phyloP scores from a whole-genome alignment of 2,329 filamentous ascomycete species.

The Didymella glomerata region DNA sequence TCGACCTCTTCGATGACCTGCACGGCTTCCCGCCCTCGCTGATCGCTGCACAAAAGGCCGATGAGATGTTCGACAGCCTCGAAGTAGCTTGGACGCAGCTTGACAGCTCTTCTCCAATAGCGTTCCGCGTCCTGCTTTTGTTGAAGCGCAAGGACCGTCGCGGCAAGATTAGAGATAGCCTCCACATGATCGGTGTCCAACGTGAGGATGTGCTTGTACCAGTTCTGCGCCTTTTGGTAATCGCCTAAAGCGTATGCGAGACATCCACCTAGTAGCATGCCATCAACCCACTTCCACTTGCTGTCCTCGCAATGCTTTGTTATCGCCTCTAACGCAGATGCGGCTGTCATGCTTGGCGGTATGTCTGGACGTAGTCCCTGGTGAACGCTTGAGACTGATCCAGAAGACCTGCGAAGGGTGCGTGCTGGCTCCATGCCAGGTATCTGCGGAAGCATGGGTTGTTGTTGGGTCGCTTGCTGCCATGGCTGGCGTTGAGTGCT shows the following conservation, averaged over 20 bases:
- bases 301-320: conserved; percentile 52
- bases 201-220: conserved; percentile 74
- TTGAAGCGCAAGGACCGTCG: conserved; percentile 84
- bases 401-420: conserved; percentile 46
- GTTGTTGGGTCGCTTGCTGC: conserved; percentile 37
- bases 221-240: conserved; percentile 78
- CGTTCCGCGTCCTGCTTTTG: conserved; percentile 83
- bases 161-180: conserved; percentile 91
- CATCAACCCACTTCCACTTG: conserved; percentile 77
- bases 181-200: conserved; percentile 78
- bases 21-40: conserved; percentile 84
- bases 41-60: conserved; percentile 81
- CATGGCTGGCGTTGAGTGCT: conserved; percentile 36
- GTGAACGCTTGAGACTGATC: conserved; percentile 41
- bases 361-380: conserved; percentile 40
- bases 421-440: conserved; percentile 41
- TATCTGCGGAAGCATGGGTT: conserved; percentile 31
- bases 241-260: conserved; percentile 88
- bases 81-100: conserved; percentile 83
- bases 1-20: conserved; percentile 88
- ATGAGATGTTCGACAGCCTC: conserved; percentile 96
- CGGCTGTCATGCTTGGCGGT: conserved; percentile 48
- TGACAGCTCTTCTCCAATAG: conserved; percentile 86
- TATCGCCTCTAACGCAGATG: conserved; percentile 50
- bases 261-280: conserved; percentile 89